Evolutionary conservation across 2,329 filamentous ascomycete species (phyloP).

Genomic region (Pseudocercospora ulei): DNA sequence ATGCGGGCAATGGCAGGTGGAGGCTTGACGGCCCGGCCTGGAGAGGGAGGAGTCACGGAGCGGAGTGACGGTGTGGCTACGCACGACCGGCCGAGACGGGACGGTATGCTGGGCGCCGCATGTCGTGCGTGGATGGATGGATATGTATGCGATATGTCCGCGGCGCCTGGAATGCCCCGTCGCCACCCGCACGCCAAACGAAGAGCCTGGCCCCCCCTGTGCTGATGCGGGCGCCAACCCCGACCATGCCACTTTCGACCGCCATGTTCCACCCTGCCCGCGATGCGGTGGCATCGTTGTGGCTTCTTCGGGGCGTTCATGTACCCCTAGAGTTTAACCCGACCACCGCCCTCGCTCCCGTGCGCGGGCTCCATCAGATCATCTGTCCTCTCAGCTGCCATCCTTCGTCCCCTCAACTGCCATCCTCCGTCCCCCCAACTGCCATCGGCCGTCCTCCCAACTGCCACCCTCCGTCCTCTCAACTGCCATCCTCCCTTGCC

Average conservation of each 20-base stretch:
- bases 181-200: no score
- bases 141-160: no score
- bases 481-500: neutral
- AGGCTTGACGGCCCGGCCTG: constrained; percentile 8
- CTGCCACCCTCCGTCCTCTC: no score
- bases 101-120: no score
- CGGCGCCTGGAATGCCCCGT: no score
- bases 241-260: constrained; percentile 11
- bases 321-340: constrained; percentile 7
- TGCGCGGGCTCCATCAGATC: no score
- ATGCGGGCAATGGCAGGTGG: constrained; percentile 1
- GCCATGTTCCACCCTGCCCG: neutral
- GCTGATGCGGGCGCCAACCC: constrained; percentile 10
- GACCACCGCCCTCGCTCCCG: constrained; percentile 4
- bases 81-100: no score
- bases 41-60: constrained; percentile 8
- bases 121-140: no score
- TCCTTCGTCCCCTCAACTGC: neutral
- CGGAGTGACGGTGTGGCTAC: no score
- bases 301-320: constrained; percentile 7
- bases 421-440: no score
- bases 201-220: constrained; percentile 14
- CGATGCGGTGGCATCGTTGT: constrained; percentile 4
- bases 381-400: no score
- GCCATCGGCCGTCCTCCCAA: no score